Evolutionary conservation across 331 rosid species (phyloP).

Genomic region (Quercus tomentella): DNA sequence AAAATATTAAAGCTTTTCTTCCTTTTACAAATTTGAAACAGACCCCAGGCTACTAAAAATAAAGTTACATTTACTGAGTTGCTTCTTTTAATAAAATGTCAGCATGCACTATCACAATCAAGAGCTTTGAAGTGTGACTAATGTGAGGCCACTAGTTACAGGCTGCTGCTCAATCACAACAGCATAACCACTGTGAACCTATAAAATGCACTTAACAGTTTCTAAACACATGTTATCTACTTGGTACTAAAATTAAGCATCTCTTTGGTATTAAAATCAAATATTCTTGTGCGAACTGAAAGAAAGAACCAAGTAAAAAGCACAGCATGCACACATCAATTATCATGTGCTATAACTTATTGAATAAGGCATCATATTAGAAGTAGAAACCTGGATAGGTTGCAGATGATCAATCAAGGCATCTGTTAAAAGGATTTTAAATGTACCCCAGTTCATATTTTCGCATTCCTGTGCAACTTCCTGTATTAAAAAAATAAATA

Average conservation of each 20-base stretch:
- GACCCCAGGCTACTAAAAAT: too few species aligned
- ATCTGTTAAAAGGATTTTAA: slow-evolving; percentile 68
- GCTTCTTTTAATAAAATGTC: too few species aligned
- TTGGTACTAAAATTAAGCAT: background rate
- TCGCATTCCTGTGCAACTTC: slow-evolving; percentile 74
- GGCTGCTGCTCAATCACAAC: too few species aligned
- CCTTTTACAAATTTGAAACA: too few species aligned
- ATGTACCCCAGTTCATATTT: slow-evolving; percentile 90
- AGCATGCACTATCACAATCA: too few species aligned
- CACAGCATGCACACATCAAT: slow-evolving; percentile 9
- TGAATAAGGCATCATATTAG: slow-evolving; percentile 6
- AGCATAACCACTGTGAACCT: too few species aligned
- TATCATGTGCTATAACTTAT: slow-evolving; percentile 4
- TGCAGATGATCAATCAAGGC: slow-evolving; percentile 77
- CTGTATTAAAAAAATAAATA: slow-evolving; percentile 29
- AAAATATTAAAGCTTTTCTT: too few species aligned
- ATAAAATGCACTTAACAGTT: too few species aligned
- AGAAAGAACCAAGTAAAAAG: slow-evolving; percentile 14
- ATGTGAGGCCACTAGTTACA: too few species aligned
- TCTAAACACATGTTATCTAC: too few species aligned
- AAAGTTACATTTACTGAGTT: too few species aligned
- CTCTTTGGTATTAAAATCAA: background rate
- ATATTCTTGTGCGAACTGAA: slow-evolving; percentile 1
- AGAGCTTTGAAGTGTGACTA: too few species aligned
- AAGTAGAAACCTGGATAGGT: slow-evolving; percentile 77